Evolutionary conservation across 192 early-diverging fungal genomes (phyloP), one percentile per base, ranked within the genome.

Genomic region (Dissophora ornata): DNA sequence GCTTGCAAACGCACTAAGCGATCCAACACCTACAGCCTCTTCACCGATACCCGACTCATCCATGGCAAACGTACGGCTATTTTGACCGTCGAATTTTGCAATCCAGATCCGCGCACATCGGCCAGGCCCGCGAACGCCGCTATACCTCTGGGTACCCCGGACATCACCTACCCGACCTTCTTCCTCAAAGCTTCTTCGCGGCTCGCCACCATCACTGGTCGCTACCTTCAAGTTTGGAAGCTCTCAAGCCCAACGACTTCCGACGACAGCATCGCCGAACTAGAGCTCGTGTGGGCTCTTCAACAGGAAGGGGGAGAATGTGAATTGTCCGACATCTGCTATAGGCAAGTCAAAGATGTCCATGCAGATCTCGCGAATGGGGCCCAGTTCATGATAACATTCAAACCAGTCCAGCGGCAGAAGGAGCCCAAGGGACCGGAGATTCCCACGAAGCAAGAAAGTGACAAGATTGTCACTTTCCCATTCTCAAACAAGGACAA

Each of bases 201-300:
- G 21, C n/a, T 61, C n/a, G 30, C 45, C 0, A 10, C 49, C 3
- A 21, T 49, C 13, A 30, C 32, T 1, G 33, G 22, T 12, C 28
- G 33, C 7, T 61, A 34, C 21, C 16, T 61, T 33, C 58, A 61
- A 24, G 15, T 61, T 1, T 61, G 58, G 58, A 34, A 48, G 5
- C 30, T 58, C 1, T 4, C 26, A 21, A 10, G 30, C 21, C 12
- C 16, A 3, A 36, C 30, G 11, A 42, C 3, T 44, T 5, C 38
- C 13, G 21, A 25, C 19, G 5, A 3, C 10, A 21, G 28, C 7
- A 2, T 58, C 3, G 38, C 38, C 2, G 41, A 58, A 21, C 24
- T 58, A 2, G 41, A 44, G 22, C 41, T 58, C 15, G 3, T 58
- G 4, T 58, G 56, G 56, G 40, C 19, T 24, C 18, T 45, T 2